Evolutionary conservation across 139 green algal genomes (phyloP), one percentile per base, ranked within the genome.

Genomic region (Chlamydomonas asymmetrica): DNA sequence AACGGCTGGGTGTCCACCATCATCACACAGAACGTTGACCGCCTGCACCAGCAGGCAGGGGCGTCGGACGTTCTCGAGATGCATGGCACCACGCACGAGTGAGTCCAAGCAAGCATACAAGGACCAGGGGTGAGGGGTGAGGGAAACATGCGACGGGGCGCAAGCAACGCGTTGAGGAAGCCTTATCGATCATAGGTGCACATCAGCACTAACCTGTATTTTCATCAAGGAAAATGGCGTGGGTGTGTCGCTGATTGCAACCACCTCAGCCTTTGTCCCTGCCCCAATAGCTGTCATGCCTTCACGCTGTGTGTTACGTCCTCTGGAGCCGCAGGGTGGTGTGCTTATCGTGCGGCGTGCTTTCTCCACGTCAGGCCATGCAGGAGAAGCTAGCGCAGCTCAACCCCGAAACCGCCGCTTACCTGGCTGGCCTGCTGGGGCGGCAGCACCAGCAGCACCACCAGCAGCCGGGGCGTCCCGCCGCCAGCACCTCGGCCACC

Each of bases 11-110:
- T 92, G 22, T 50, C n/a, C 1, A 25, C 70, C 7, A 74, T 98
- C 13, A 89, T 98, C 73, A 98, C 95, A 0, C 95, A 98, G 72
- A 98, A 98, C 57, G 95, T 98, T n/a, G 95, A 98, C 88, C 78
- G 95, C n/a, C 77, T 98, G 82, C 92, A 97, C 74, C 86, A 91
- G 7, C 85, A 84, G 62, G 92, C 90, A 0, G 92, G 91, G 10
- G 79, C 37, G 1, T 34, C 73, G 20, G 34, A 63, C 8, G 87
- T 97, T 8, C 74, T 98, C 31, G 95, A 98, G 89, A 87, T 98
- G 63, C 95, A 98, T 75, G 95, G 95, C 38, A 98, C 92, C 3
- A 98, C 92, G 10, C 93, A 98, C 71, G 89, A 84, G 92, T 95
- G 74, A 66, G 90, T 40, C 85, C 27, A n/a, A n/a, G n/a, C n/a